phyloP scores from a whole-genome alignment of 306 rosid genomes.

The Malus sylvestris region DNA sequence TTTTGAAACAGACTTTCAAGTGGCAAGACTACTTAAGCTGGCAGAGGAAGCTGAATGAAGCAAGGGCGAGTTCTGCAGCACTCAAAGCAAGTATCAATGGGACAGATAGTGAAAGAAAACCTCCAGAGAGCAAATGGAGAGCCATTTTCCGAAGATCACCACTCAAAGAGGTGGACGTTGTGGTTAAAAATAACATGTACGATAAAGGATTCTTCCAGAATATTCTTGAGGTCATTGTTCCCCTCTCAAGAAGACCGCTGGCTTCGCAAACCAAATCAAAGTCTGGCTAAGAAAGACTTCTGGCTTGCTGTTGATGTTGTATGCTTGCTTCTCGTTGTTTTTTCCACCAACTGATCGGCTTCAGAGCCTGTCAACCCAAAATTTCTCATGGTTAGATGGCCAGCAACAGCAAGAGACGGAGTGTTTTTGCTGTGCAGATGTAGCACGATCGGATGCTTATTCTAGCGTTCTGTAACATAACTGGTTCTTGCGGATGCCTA shows the following conservation, averaged over 20 bases:
- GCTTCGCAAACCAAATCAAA: conserved; percentile 43
- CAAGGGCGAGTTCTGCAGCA: conserved; percentile 57
- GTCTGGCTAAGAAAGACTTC: conserved; percentile 41
- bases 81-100: conserved; percentile 53
- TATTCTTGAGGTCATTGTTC: conserved; percentile 54
- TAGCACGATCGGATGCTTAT: neutral
- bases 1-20: conserved; percentile 66
- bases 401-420: neutral
- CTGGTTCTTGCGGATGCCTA: neutral
- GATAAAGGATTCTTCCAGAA: conserved; percentile 64
- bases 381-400: neutral
- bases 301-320: neutral
- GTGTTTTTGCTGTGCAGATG: neutral
- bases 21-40: conserved; percentile 77
- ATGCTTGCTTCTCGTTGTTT: neutral
- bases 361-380: neutral
- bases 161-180: conserved; percentile 42
- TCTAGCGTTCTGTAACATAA: neutral
- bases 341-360: neutral
- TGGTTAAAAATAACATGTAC: conserved; percentile 57
- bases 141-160: conserved; percentile 59
- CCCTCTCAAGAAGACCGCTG: conserved; percentile 49
- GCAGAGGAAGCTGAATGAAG: conserved; percentile 75
- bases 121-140: conserved; percentile 64
- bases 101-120: conserved; percentile 39